phyloP scores from a whole-genome alignment of 2,329 filamentous ascomycete species.

The Neobulgaria alba region DNA sequence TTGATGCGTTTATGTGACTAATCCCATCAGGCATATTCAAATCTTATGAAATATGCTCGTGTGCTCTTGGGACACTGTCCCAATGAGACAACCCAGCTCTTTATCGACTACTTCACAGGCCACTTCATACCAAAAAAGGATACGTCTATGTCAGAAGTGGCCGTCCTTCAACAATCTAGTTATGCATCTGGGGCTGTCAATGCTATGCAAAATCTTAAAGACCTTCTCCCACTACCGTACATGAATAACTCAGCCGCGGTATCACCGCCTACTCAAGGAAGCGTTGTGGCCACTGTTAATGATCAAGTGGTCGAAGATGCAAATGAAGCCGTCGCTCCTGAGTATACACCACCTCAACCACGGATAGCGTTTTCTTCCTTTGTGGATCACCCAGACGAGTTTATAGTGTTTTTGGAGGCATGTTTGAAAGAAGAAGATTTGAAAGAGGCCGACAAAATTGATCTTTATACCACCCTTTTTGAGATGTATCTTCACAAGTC shows the following conservation, averaged over 20 bases:
- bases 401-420: conserved; percentile 86
- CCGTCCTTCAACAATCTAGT: conserved; percentile 18
- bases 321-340: conserved; percentile 32
- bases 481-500: conserved; percentile 97
- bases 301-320: conserved; percentile 45
- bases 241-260: conserved; percentile 58
- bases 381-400: conserved; percentile 86
- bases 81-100: conserved; percentile 71
- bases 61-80: conserved; percentile 84
- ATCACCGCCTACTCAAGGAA: conserved; percentile 43
- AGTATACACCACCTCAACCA: conserved; percentile 74
- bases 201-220: conserved; percentile 78
- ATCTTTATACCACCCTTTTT: conserved; percentile 90
- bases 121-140: conserved; percentile 68
- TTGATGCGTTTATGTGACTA: conserved; percentile 4
- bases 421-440: conserved; percentile 65
- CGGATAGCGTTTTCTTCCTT: conserved; percentile 92
- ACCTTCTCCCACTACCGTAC: conserved; percentile 75
- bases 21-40: conserved; percentile 67
- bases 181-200: conserved; percentile 48
- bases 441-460: conserved; percentile 66
- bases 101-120: conserved; percentile 92
- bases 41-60: conserved; percentile 90
- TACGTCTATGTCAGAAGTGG: conserved; percentile 22
- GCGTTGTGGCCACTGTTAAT: conserved; percentile 42